A percentile compares a stretch with the other conserved stretches of the same genome.
Conservation (phyloP, 2,329 filamentous ascomycete species). For the Phyllosticta ampelicida region DNA sequence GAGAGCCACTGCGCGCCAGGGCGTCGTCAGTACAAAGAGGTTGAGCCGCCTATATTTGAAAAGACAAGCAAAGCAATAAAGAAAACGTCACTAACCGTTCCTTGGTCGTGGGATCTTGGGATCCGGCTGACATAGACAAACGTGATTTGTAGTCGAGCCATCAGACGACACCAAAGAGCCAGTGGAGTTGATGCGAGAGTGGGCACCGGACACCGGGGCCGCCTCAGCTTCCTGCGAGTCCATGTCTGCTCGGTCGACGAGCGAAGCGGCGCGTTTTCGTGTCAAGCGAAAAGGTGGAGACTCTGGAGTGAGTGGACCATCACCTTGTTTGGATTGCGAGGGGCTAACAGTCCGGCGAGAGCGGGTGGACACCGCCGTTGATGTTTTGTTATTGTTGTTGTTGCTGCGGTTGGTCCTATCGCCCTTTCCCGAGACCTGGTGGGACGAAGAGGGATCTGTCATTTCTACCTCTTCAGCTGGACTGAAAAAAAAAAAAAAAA, state of each 20-base stretch:
- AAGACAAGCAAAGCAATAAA: constrained; percentile 12
- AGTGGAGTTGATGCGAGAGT: constrained; percentile 10
- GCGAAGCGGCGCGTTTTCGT: constrained; percentile 19
- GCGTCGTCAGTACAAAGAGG: background rate
- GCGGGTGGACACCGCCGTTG: constrained; percentile 19
- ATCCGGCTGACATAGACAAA: constrained; percentile 60
- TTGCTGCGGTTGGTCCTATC: constrained; percentile 16
- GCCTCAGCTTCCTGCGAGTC: background rate
- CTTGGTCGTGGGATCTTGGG: constrained; percentile 60
- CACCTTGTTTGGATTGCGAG: constrained; percentile 10
- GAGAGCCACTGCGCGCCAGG: background rate
- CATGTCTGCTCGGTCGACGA: constrained; percentile 15
- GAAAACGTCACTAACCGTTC: constrained; percentile 48
- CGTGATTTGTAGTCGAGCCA: constrained; percentile 26
- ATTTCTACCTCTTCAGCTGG: background rate
- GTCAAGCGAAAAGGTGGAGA: constrained; percentile 15
- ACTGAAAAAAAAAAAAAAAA: background rate
- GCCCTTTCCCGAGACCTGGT: constrained; percentile 13
- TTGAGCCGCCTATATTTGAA: background rate
- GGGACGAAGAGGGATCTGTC: constrained; percentile 2
- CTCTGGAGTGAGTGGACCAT: constrained; percentile 8
- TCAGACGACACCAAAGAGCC: constrained; percentile 3
- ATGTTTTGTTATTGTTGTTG: constrained; percentile 23
- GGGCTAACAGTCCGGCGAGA: constrained; percentile 12
- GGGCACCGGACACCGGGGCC: background rate